These are phyloP conservation scores for Rhododendron simsii DNA, from an alignment of 148 eudicot genomes.

Conservation along the genomic window DNA sequence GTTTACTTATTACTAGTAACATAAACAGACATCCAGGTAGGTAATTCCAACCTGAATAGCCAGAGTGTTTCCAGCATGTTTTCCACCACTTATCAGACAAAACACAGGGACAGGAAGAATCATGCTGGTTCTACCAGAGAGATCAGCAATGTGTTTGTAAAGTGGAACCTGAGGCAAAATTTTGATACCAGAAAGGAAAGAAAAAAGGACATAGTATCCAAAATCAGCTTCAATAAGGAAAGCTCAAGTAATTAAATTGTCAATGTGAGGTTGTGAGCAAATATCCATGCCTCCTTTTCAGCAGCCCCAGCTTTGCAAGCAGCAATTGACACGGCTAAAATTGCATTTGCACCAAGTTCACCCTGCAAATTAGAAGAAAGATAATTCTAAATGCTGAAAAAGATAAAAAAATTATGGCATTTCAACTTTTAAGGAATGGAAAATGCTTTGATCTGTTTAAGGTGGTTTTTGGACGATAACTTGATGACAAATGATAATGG, in stretches of 20 bases:
- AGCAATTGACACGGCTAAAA: constrained; percentile 91
- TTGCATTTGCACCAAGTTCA: constrained; percentile 97
- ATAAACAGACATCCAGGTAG: not conserved
- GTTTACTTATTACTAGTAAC: not conserved
- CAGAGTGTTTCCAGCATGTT: constrained; percentile 80
- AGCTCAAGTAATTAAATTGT: constrained; percentile 6
- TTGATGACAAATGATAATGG: not conserved
- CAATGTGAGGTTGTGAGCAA: not conserved
- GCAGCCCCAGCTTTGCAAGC: constrained; percentile 99
- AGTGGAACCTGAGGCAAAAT: constrained; percentile 65
- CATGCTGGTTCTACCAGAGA: constrained; percentile 62
- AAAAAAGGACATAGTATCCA: not conserved
- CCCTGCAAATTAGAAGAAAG: constrained; percentile 45
- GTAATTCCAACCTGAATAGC: constrained; percentile 63
- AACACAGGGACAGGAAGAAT: constrained; percentile 87
- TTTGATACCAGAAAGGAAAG: not conserved
- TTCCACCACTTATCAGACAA: constrained; percentile 87
- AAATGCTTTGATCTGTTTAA: not conserved
- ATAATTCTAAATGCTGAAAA: not conserved
- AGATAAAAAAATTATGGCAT: not conserved
- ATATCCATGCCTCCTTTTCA: constrained; percentile 69
- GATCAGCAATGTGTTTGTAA: constrained; percentile 88
- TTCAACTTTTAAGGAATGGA: not conserved
- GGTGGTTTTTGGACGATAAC: not conserved
- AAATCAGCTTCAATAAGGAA: constrained; percentile 4